Base-by-base conservation (phyloP, 306 rosid species). In the Pterocarpus santalinus region DNA sequence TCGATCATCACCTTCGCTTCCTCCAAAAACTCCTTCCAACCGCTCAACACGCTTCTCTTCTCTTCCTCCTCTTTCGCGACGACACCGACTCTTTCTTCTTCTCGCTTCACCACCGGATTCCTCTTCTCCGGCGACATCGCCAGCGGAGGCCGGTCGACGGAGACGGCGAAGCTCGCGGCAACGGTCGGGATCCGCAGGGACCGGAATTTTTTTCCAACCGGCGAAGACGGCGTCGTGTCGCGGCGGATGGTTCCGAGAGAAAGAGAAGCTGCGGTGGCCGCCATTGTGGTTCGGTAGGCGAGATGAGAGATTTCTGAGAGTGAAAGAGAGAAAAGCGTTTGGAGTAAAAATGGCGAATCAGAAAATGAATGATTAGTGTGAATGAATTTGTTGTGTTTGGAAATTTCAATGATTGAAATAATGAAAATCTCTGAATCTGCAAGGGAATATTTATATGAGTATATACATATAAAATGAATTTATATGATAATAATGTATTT, bases 11-110 rank as follows among this genome's bases (percentile, higher is more conserved):
- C 90, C 84, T 77, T 85, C 1, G 93, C 81, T 46, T 85, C 87
- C 69, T 89, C 86, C 1, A 90, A 77, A 69, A 80, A 92, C 32
- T 86, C 89, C 72, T 76, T 86, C 81, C 87, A 81, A 34, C 82
- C 76, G 8, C 35, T 76, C 33, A 55, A 55, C 61, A 16, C 30
- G 30, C 34, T 58, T 14, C 76, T 16, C 36, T 67, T 69, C 76
- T 65, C 61, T 65, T 15, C 52, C 15, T 62, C 15, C 46, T 2
- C 64, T 34, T 69, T 17, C 39, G 76, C 69, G 7, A 2, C 58
- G 3, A n/a, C 61, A 15, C 10, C 61, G 7, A 47, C 36, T 0
- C 44, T 32, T 49, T 30, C 43, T 61, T 64, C 80, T 38, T 49
- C 84, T 0, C 5, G 69, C 81, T 57, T 80, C 39, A 58, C 86